A percentile compares a stretch with the other conserved stretches of the same genome.
Conservation (phyloP, 192 early-diverging fungal species). For the Chytriomyces sp. region DNA sequence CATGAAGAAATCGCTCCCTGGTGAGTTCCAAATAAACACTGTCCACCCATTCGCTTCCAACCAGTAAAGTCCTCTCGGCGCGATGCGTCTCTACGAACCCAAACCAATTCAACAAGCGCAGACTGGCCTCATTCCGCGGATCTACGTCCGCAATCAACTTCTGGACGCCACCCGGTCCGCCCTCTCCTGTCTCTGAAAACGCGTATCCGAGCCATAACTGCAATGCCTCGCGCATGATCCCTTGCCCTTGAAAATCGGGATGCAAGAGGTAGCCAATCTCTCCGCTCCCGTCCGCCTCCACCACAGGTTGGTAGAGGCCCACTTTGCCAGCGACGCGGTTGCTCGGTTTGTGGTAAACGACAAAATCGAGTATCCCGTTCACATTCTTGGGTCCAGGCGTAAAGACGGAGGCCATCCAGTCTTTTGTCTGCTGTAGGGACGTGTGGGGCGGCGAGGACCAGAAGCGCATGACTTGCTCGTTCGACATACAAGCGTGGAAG, state of each 20-base stretch:
- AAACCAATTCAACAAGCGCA: neutral
- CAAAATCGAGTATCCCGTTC: slow-evolving; percentile 15
- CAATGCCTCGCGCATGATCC: slow-evolving; percentile 2
- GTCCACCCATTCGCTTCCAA: slow-evolving; percentile 13
- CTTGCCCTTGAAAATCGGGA: neutral
- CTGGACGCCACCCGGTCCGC: neutral
- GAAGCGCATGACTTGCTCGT: neutral
- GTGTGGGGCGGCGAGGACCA: slow-evolving; percentile 11
- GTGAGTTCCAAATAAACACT: slow-evolving; percentile 8
- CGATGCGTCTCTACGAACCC: neutral
- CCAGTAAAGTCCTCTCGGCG: neutral
- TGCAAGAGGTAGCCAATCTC: slow-evolving; percentile 9
- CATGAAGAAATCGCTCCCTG: neutral
- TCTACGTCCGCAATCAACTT: slow-evolving; percentile 10
- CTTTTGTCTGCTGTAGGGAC: neutral
- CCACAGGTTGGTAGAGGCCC: neutral
- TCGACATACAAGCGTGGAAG: neutral
- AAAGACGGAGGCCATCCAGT: neutral
- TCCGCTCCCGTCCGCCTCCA: neutral
- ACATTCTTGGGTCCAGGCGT: neutral
- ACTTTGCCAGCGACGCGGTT: neutral
- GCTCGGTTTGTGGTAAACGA: slow-evolving; percentile 4
- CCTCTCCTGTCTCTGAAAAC: neutral
- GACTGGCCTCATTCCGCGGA: slow-evolving; percentile 7
- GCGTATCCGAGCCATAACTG: neutral